phyloP scores from a whole-genome alignment of 192 early-diverging fungal species.

The Podila epigama region DNA sequence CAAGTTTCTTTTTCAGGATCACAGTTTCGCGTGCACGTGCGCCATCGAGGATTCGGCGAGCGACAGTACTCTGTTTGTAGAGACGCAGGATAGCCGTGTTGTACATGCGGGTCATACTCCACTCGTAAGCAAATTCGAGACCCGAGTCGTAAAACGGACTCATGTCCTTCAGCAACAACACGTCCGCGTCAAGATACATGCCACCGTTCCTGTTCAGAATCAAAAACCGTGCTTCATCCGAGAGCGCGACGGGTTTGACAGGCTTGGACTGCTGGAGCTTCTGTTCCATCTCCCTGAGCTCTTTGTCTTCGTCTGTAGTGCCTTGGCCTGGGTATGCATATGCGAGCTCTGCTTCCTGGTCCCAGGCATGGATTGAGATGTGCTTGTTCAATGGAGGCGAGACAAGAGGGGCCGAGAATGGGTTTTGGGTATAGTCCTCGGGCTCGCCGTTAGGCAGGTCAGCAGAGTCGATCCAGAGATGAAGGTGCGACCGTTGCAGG shows the following conservation, averaged over 20 bases:
- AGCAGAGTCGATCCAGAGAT: slow-evolving; percentile 47
- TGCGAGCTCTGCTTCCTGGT: slow-evolving; percentile 20
- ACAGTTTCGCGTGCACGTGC: slow-evolving; percentile 23
- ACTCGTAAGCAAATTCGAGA: slow-evolving; percentile 50
- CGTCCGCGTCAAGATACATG: slow-evolving; percentile 49
- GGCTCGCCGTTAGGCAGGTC: slow-evolving; percentile 28
- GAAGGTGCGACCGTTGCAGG: slow-evolving; percentile 21
- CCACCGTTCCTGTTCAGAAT: slow-evolving; percentile 46
- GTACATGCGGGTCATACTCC: slow-evolving; percentile 40
- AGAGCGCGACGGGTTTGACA: slow-evolving; percentile 27
- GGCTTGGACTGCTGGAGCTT: not conserved
- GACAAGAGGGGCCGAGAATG: slow-evolving; percentile 17
- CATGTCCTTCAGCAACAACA: slow-evolving; percentile 44
- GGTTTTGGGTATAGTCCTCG: slow-evolving; percentile 26
- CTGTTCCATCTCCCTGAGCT: not conserved
- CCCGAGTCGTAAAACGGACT: slow-evolving; percentile 36
- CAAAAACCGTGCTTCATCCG: slow-evolving; percentile 47
- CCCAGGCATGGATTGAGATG: slow-evolving; percentile 33
- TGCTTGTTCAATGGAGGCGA: slow-evolving; percentile 7
- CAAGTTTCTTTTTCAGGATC: slow-evolving; percentile 6
- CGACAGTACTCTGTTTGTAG: slow-evolving; percentile 17
- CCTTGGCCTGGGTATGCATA: not conserved
- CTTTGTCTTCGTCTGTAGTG: not conserved
- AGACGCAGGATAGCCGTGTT: slow-evolving; percentile 45
- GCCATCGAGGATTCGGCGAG: slow-evolving; percentile 35